A percentile compares a stretch with the other conserved stretches of the same genome.
Evolutionary conservation across 441 rosid species (phyloP).

Genomic region (Dalechampia spathulata): DNA sequence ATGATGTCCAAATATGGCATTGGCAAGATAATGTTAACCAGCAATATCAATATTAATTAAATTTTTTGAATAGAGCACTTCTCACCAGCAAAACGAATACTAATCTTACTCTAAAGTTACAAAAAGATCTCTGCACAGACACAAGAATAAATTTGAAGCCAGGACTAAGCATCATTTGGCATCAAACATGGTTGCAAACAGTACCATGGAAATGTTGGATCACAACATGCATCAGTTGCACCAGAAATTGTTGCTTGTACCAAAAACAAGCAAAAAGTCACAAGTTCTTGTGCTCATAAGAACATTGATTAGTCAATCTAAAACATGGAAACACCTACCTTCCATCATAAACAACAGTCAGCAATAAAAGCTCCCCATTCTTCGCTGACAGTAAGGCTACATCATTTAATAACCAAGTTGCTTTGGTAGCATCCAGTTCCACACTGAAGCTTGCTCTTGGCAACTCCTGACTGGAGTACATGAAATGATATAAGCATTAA

Average conservation of each 20-base stretch:
- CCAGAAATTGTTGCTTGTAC: neutral
- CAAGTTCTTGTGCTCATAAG: neutral
- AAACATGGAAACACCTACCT: constrained; percentile 43
- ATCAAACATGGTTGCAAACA: neutral
- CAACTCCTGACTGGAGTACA: constrained; percentile 76
- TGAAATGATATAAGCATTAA: neutral
- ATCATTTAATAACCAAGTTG: constrained; percentile 77
- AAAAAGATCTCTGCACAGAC: neutral
- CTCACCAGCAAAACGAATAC: too few species aligned
- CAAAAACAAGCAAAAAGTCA: neutral
- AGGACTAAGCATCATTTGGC: neutral
- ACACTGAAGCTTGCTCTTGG: constrained; percentile 81
- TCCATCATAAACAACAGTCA: constrained; percentile 94
- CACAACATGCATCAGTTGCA: neutral
- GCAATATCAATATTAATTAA: too few species aligned
- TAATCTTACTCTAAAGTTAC: neutral
- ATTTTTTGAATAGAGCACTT: too few species aligned
- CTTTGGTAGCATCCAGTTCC: constrained; percentile 97
- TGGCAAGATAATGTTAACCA: neutral
- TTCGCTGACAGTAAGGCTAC: constrained; percentile 89
- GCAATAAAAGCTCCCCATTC: constrained; percentile 81
- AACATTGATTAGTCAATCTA: constrained; percentile 7
- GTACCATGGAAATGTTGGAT: neutral
- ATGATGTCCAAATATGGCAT: neutral
- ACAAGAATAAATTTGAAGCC: neutral